These are phyloP conservation scores for Zopfia rhizophila DNA, from an alignment of 2,329 filamentous ascomycete species.

Conservation along the genomic window DNA sequence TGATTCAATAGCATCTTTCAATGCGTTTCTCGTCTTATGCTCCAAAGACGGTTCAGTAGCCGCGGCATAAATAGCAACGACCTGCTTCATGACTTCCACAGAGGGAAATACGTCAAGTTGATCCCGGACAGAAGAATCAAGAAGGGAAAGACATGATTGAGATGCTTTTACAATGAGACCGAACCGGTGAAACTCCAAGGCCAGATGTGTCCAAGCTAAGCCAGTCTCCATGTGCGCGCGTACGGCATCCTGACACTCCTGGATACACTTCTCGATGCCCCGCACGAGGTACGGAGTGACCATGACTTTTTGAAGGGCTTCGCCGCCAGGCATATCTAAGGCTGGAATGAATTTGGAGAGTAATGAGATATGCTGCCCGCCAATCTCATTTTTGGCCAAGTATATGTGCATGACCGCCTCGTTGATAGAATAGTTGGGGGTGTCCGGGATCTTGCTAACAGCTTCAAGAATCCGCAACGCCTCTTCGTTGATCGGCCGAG, in stretches of 20 bases:
- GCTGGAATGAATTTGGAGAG: conserved; percentile 30
- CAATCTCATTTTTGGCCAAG: conserved; percentile 20
- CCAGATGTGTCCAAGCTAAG: conserved; percentile 29
- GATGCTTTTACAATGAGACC: conserved; percentile 28
- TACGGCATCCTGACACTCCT: conserved; percentile 33
- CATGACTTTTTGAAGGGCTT: conserved; percentile 27
- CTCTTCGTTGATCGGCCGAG: conserved; percentile 30
- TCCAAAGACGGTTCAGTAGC: conserved; percentile 6
- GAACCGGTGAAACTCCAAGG: conserved; percentile 35
- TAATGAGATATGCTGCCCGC: conserved; percentile 27
- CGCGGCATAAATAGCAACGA: conserved; percentile 29
- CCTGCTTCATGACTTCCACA: conserved; percentile 13
- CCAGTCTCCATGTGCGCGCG: conserved; percentile 25
- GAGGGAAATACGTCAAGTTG: conserved; percentile 28
- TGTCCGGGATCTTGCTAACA: conserved; percentile 22
- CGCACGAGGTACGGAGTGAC: conserved; percentile 28
- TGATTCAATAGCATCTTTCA: conserved; percentile 29
- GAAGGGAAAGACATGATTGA: conserved; percentile 13
- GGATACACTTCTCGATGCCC: conserved; percentile 35
- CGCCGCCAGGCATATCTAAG: conserved; percentile 24
- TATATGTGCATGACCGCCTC: conserved; percentile 25
- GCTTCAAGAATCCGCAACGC: conserved; percentile 36
- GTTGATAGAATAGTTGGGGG: conserved; percentile 17
- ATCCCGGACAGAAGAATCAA: conserved; percentile 6
- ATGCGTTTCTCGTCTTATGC: background rate